Percentiles rank a stretch among this genome's conserved stretches.
These are phyloP conservation scores for Suillus luteus DNA, from an alignment of 768 basidiomycete genomes.

Conservation along the genomic window DNA sequence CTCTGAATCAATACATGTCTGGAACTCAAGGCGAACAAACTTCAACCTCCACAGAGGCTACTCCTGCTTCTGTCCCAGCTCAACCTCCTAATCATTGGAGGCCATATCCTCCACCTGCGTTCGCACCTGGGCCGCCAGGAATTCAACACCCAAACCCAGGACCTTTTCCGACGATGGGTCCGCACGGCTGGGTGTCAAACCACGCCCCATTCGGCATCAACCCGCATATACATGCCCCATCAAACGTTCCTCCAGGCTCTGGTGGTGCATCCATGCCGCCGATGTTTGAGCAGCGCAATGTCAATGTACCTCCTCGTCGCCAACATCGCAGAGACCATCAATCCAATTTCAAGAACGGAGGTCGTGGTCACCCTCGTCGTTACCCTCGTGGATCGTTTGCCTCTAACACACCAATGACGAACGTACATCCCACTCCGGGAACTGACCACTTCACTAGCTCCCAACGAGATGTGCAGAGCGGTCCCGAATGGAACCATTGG, in stretches of 20 bases:
- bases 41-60: slow-evolving; percentile 17
- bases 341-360: slow-evolving; percentile 24
- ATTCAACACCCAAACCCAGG: slow-evolving; percentile 33
- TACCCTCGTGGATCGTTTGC: slow-evolving; percentile 19
- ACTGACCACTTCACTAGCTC: background rate
- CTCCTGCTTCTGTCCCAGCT: slow-evolving; percentile 28
- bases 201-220: slow-evolving; percentile 26
- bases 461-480: slow-evolving; percentile 3
- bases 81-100: slow-evolving; percentile 36
- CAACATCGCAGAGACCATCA: slow-evolving; percentile 35
- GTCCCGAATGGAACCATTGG: slow-evolving; percentile 5
- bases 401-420: background rate
- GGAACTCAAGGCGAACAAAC: slow-evolving; percentile 37
- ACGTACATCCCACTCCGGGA: background rate
- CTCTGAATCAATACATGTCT: slow-evolving; percentile 69
- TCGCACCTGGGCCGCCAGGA: slow-evolving; percentile 24
- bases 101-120: slow-evolving; percentile 31
- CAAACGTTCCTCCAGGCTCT: slow-evolving; percentile 20
- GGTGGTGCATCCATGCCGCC: slow-evolving; percentile 17
- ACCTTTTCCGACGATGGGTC: slow-evolving; percentile 20
- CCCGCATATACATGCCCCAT: slow-evolving; percentile 20
- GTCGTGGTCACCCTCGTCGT: slow-evolving; percentile 25
- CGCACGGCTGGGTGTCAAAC: slow-evolving; percentile 30
- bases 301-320: slow-evolving; percentile 30
- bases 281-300: slow-evolving; percentile 26